Base-by-base conservation (phyloP, 164 flowering plant genomes). In the Malania oleifera region DNA sequence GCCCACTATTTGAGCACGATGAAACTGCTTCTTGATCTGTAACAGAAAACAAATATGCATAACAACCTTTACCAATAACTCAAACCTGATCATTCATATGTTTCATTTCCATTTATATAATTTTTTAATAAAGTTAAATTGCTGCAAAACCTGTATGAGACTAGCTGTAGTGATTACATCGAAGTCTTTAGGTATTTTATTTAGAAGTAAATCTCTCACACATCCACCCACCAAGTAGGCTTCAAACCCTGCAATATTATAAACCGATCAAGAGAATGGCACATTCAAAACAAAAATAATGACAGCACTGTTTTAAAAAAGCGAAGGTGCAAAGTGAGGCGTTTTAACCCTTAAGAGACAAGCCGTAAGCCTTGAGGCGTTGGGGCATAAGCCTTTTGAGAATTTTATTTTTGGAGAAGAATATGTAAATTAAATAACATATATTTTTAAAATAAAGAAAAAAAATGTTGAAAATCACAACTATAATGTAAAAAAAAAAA, bases 141-240 rank as follows among this genome's bases (percentile, higher is more conserved):
- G 44, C 38, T 22, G 24, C 27, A 24, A 25, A 60, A 92, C 96
- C 97, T 86, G 70, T n/a, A 60, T 43, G 58, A 84, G 96, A 1
- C 39, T 59, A 34, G 99, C 97, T 37, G 83, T 80, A 26, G 99
- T 95, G 60, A 95, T 77, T 68, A 95, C 81, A 69, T 95, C 99
- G 67, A 73, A 93, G 76, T 93, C 99, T 67, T 95, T 95, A 7
- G 99, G 99, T 37, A 60, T 62, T 81, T 58, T 83, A 11, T 75
- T 73, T 6, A 88, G 77, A 15, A 95, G 29, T 54, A 95, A 74
- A 67, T 95, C 97, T 73, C 99, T 75, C 48, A 95, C 97, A 69
- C 99, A 95, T 54, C 99, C 99, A 69, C 99, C 99, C 46, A 90
- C 99, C 39, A 95, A 76, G 70, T 82, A 95, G 54, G 89, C 78